These are phyloP conservation scores for Grigorovia yakushimaensis DNA, from an alignment of 805 yeast genomes.

Conservation along the genomic window DNA sequence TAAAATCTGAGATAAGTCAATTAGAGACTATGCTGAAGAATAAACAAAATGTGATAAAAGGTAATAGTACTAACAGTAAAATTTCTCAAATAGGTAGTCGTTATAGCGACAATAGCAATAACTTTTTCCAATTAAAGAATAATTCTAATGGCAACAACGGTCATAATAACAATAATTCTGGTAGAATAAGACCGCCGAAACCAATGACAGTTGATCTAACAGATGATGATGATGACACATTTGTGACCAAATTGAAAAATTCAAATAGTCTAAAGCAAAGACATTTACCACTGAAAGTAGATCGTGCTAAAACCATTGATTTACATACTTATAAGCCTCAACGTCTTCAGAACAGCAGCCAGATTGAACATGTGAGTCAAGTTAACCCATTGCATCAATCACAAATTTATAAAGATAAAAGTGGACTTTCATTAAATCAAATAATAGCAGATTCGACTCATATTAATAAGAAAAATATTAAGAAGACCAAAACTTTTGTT, in stretches of 20 bases:
- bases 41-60: background rate
- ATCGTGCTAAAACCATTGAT: background rate
- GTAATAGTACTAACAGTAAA: background rate
- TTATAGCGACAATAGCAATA: too few relatives aligned
- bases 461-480: background rate
- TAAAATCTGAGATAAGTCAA: constrained; percentile 11
- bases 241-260: constrained; percentile 16
- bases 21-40: background rate
- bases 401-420: background rate
- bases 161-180: background rate
- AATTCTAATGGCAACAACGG: background rate
- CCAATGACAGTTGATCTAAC: constrained; percentile 24
- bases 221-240: constrained; percentile 15
- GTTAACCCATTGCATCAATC: background rate
- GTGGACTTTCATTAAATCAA: background rate
- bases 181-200: background rate
- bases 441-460: constrained; percentile 4
- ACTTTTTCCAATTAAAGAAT: background rate
- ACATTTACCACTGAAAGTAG: background rate
- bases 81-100: background rate
- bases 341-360: background rate
- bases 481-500: background rate
- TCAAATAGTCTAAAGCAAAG: background rate
- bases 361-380: background rate
- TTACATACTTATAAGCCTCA: background rate